Conservation (phyloP, 2,329 filamentous ascomycete genomes). For the Claviceps quebecensis region DNA sequence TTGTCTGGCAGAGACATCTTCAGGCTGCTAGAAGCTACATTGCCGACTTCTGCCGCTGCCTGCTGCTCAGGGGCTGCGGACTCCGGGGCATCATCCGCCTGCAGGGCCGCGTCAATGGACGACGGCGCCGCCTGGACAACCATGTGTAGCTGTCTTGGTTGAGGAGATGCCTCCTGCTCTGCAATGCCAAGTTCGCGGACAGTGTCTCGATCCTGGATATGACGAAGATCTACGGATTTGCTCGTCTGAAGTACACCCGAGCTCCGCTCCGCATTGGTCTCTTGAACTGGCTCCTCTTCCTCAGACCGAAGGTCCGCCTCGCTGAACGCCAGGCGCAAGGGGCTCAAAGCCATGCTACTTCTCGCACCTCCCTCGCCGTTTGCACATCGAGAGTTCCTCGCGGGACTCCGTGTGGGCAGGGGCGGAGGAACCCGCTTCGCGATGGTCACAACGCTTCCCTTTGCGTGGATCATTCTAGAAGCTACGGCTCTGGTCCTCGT, state of each 20-base stretch:
- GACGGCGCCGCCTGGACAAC: neutral
- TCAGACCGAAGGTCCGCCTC: slow-evolving; percentile 16
- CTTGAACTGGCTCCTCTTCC: slow-evolving; percentile 10
- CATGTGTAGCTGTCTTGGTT: neutral
- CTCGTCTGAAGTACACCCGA: neutral
- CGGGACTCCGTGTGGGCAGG: slow-evolving; percentile 64
- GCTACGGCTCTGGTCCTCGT: slow-evolving; percentile 42
- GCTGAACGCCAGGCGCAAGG: slow-evolving; percentile 34
- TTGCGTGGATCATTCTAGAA: slow-evolving; percentile 53
- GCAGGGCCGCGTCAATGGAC: neutral
- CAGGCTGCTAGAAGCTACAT: neutral
- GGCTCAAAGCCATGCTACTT: slow-evolving; percentile 35
- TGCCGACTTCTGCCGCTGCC: neutral
- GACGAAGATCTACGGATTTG: neutral
- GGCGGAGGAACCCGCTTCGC: slow-evolving; percentile 66
- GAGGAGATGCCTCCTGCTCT: neutral
- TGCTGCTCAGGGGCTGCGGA: neutral
- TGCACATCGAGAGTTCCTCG: slow-evolving; percentile 39
- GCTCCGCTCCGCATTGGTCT: neutral
- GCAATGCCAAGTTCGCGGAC: neutral
- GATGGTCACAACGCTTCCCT: slow-evolving; percentile 73
- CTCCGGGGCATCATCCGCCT: neutral
- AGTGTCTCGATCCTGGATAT: neutral
- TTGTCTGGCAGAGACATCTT: slow-evolving; percentile 3
- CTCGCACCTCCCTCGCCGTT: slow-evolving; percentile 46